Percentiles rank a stretch among this genome's conserved stretches.
Conservation (phyloP, 2,329 filamentous ascomycete species). For the Pestalotiopsis sp. region DNA sequence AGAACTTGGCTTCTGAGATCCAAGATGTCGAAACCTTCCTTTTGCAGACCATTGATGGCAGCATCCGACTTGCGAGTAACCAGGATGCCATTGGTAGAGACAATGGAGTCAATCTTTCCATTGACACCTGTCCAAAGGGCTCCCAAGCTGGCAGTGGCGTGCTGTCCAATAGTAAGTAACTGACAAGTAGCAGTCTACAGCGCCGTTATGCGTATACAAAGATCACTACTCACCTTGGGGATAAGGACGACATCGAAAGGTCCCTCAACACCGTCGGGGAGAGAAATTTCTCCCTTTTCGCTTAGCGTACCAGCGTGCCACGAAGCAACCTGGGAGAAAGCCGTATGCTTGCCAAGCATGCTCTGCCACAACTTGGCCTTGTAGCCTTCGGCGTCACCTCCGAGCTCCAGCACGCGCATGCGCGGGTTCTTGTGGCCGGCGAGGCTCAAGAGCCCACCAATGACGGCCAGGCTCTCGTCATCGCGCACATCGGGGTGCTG, state of each 20-base stretch:
- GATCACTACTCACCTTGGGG: background rate
- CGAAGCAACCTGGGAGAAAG: background rate
- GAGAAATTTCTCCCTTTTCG: background rate
- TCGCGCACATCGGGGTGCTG: background rate
- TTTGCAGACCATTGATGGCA: background rate
- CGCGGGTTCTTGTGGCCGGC: background rate
- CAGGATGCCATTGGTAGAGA: background rate
- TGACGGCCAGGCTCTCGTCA: background rate
- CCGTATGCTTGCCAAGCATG: background rate
- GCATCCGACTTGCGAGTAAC: background rate
- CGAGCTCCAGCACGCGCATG: background rate
- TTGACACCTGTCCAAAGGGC: no score
- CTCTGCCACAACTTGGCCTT: background rate
- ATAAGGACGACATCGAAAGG: background rate
- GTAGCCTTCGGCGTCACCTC: background rate
- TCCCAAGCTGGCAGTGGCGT: no score
- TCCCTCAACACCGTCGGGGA: background rate
- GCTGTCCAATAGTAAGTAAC: no score
- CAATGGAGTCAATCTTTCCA: no score
- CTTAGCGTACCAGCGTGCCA: background rate
- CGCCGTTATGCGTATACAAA: no score
- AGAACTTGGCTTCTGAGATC: background rate
- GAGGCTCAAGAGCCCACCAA: background rate
- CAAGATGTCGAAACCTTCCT: background rate
- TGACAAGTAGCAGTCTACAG: no score